These are phyloP conservation scores for Clarireedia monteithiana DNA, from an alignment of 2,329 filamentous ascomycete species.

Conservation along the genomic window DNA sequence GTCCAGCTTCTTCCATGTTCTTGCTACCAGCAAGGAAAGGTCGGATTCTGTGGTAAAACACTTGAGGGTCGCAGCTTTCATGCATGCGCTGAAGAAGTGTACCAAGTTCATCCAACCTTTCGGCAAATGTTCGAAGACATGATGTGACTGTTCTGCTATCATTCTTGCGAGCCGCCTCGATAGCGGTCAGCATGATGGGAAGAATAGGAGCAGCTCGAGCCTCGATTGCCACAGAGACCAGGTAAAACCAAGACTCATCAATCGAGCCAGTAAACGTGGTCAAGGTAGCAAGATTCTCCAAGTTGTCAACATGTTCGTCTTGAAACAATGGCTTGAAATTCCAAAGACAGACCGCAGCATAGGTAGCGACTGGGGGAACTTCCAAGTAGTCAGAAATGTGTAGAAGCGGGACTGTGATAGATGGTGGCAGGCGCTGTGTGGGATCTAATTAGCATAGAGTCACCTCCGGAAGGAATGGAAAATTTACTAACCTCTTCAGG, in stretches of 20 bases:
- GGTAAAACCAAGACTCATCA: conserved; percentile 98
- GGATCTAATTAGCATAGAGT: conserved; percentile 7
- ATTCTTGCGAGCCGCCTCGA: conserved; percentile 65
- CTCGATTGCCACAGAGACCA: conserved; percentile 93
- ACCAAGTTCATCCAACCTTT: conserved; percentile 79
- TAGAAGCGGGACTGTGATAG: conserved; percentile 77
- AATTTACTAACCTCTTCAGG: conserved; percentile 56
- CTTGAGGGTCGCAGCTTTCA: conserved; percentile 83
- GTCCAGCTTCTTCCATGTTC: conserved; percentile 79
- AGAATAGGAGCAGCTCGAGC: conserved; percentile 82
- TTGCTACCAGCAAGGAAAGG: conserved; percentile 87
- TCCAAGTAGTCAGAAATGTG: conserved; percentile 71
- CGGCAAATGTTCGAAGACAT: conserved; percentile 75
- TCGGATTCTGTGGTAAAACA: conserved; percentile 84
- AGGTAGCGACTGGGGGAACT: conserved; percentile 87
- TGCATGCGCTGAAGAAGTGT: conserved; percentile 80
- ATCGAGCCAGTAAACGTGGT: conserved; percentile 88
- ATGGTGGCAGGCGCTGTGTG: conserved; percentile 56
- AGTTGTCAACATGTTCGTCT: conserved; percentile 70
- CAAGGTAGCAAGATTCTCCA: conserved; percentile 83
- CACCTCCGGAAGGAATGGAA: neutral
- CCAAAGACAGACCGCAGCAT: conserved; percentile 87
- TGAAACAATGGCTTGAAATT: conserved; percentile 92
- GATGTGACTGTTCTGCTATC: conserved; percentile 66
- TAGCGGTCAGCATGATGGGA: conserved; percentile 80